Percentiles rank a stretch among this genome's conserved stretches.
phyloP scores from a whole-genome alignment of 2,329 filamentous ascomycete species.

The Macrophomina phaseolina region DNA sequence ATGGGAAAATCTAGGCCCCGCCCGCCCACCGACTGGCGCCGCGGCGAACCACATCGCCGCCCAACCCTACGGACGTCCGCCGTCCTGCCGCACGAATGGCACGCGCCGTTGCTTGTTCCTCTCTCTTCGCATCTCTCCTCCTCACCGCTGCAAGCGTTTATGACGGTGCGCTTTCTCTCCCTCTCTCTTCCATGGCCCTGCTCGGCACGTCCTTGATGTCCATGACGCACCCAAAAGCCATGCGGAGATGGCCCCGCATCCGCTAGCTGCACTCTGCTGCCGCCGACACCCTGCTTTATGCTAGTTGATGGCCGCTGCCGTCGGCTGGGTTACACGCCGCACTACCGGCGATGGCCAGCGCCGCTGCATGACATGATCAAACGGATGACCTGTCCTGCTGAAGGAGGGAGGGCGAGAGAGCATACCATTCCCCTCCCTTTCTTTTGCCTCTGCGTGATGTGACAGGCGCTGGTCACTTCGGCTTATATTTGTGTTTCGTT shows the following conservation, averaged over 20 bases:
- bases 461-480: constrained; percentile 2
- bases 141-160: neutral
- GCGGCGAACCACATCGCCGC: constrained; percentile 7
- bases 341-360: constrained; percentile 1
- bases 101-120: too few relatives aligned
- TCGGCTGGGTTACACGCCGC: constrained; percentile 15
- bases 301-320: neutral
- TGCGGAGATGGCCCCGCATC: constrained; percentile 1
- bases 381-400: neutral
- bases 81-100: neutral
- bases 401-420: neutral
- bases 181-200: neutral
- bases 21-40: neutral
- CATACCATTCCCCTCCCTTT: neutral
- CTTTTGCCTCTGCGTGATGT: neutral
- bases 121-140: neutral
- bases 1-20: constrained; percentile 10
- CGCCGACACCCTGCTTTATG: neutral
- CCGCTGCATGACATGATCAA: constrained; percentile 12
- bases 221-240: too few relatives aligned
- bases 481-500: constrained; percentile 1
- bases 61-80: neutral
- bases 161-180: neutral
- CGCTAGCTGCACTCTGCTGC: neutral
- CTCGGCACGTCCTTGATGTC: neutral